Conservation (phyloP, 2,329 filamentous ascomycete species). For the Arachnomyces sp. region DNA sequence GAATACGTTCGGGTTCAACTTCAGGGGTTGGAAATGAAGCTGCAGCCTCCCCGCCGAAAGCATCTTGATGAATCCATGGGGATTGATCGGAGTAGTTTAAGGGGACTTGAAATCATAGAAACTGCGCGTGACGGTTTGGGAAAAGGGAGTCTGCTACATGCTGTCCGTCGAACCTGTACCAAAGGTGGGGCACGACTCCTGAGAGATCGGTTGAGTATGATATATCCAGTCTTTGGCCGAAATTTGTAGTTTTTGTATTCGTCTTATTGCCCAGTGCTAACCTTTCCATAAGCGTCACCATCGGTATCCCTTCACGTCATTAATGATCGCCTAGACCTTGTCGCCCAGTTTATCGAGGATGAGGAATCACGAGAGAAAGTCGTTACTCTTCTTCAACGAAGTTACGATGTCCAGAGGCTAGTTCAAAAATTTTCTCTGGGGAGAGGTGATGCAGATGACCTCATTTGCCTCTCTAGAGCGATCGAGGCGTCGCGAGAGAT, state of each 20-base stretch:
- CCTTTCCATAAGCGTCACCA: constrained; percentile 53
- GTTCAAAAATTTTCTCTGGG: constrained; percentile 92
- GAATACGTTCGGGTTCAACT: constrained; percentile 76
- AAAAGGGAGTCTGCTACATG: constrained; percentile 79
- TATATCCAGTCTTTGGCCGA: not conserved
- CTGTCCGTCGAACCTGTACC: constrained; percentile 81
- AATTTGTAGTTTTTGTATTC: not conserved
- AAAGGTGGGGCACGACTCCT: constrained; percentile 83
- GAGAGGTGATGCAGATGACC: constrained; percentile 83
- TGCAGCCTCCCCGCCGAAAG: constrained; percentile 73
- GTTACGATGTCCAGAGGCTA: constrained; percentile 78
- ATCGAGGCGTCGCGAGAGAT: constrained; percentile 67
- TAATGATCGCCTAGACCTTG: constrained; percentile 70
- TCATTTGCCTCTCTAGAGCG: constrained; percentile 74
- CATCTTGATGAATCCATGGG: constrained; percentile 71
- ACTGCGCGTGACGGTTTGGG: constrained; percentile 74
- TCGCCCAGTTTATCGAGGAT: constrained; percentile 63
- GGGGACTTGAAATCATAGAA: constrained; percentile 78
- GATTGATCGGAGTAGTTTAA: constrained; percentile 86
- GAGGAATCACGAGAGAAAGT: constrained; percentile 63
- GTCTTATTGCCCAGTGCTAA: constrained; percentile 10
- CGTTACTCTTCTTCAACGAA: constrained; percentile 60
- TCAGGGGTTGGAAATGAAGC: constrained; percentile 67
- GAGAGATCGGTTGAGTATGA: constrained; percentile 68
- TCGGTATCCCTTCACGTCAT: constrained; percentile 81